Evolutionary conservation across 176 grass and related monocot genomes (phyloP), one percentile per base, ranked within the genome.

Genomic region (Hordeum vulgare): DNA sequence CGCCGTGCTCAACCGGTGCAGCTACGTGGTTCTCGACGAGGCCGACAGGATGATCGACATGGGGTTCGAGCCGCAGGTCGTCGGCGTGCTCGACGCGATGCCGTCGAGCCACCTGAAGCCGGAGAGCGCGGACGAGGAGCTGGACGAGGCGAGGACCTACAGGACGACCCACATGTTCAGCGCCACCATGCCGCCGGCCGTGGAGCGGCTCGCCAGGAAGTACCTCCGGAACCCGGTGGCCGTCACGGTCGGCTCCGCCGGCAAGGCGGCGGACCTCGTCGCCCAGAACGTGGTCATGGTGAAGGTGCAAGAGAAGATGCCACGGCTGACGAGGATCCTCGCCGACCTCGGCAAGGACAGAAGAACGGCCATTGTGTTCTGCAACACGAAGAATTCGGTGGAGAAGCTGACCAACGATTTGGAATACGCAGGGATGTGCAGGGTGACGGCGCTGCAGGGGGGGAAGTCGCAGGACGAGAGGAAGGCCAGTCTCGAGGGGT

Each of bases 31-130:
- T 35, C 90, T 98, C 26, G 95, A 98, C 88, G 95, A 98, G 81
- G 95, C 92, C 67, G 95, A 98, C 91, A 83, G 95, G 37, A 98
- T 98, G 95, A 98, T 98, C 86, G 95, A 95, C 71, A 98, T 98
- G 95, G 95, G 92, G 0, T 98, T 98, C 35, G 95, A 98, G 90
- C 92, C 88, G 6, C 92, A 98, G 83, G 95, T 95, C 81, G 85
- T 95, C 34, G 95, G 95, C 26, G 92, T 98, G 24, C 86, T 98
- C 7, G 92, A 98, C 1, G 90, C 90, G 0, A 98, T 98, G 95
- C 95, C 95, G 59, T 98, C 95, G 3, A 95, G 90, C 78, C 94
- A 98, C 86, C 85, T 98, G 85, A 98, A 98, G 71, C 95, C 95
- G 36, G 92, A 98, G 89, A 98, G 91, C 70, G 86, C 82, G 66